phyloP scores from a whole-genome alignment of 2,329 filamentous ascomycete species.

The Onygena corvina region DNA sequence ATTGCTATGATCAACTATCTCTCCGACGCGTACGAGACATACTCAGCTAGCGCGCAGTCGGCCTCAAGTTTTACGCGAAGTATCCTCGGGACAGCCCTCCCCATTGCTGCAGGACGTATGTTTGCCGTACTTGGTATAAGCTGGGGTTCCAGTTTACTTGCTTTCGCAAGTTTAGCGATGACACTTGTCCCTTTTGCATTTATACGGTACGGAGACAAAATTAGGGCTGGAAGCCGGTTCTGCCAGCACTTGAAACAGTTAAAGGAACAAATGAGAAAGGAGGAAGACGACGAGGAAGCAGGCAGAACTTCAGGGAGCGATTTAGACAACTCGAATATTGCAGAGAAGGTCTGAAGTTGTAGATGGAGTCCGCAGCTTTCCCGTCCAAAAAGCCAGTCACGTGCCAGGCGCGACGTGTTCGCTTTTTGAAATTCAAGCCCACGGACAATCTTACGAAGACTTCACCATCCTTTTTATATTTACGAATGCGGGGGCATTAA shows the following conservation, averaged over 20 bases:
- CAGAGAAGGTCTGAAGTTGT: not conserved
- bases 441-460: too few relatives aligned
- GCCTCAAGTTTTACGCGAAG: constrained; percentile 42
- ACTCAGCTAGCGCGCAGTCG: constrained; percentile 47
- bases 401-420: too few relatives aligned
- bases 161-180: constrained; percentile 30
- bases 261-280: constrained; percentile 22
- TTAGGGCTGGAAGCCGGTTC: constrained; percentile 32
- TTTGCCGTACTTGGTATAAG: constrained; percentile 31
- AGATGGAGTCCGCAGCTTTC: too few relatives aligned
- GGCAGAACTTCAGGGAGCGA: not conserved
- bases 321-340: not conserved
- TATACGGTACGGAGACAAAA: constrained; percentile 31
- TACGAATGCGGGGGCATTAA: too few relatives aligned
- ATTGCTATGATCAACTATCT: constrained; percentile 55
- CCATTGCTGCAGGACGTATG: constrained; percentile 40
- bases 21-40: constrained; percentile 56
- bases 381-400: too few relatives aligned
- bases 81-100: constrained; percentile 45
- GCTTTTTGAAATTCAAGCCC: too few relatives aligned
- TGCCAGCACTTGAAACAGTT: constrained; percentile 27
- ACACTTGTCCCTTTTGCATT: constrained; percentile 34
- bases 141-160: constrained; percentile 35
- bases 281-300: constrained; percentile 22
- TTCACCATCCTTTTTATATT: too few relatives aligned